Evolutionary conservation across 176 grass and related monocot species (phyloP), one percentile per base, ranked within the genome.

Genomic region (Tuctoria greenei): DNA sequence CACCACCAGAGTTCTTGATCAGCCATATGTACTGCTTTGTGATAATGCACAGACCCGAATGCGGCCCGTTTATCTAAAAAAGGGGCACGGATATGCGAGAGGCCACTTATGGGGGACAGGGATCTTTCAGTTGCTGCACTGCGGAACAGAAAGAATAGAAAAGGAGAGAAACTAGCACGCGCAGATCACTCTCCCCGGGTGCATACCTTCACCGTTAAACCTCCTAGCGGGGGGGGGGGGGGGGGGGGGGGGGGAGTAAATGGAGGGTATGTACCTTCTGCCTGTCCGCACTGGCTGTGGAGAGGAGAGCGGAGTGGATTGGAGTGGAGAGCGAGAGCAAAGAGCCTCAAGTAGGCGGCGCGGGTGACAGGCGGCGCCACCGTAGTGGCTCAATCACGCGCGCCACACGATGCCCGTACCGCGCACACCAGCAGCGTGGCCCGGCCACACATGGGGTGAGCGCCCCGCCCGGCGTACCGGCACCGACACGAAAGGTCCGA

Each of bases 391-490:
- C 1, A 57, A 42, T 59, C 73, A 47, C 41, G 5, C 57, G 58
- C 16, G 73, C 73, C 73, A 75, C 73, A 75, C 40, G 38, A 35
- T 75, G 40, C 25, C 39, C 14, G 56, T 39, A 10, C n/a, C 51
- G 17, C 51, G 17, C 20, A 20, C 50, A 15, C 9, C 67, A 49
- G 31, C 62, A 40, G 66, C 67, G 27, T 38, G 55, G 72, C 72
- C 39, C 51, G 20, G 36, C 72, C 71, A 62, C 72, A 61, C 24
- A 45, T 31, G 56, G 44, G 25, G 4, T 2, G 21, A 21, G 35
- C 69, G 49, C 49, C 49, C 49, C 45, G 45, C 45, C 13, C 16
- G 20, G 23, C 73, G 57, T 75, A 34, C 57, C 57, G 5, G 73
- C 73, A 74, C 72, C 72, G 72, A 21, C 52, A 38, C 37, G 36